Percentiles rank a stretch among this genome's conserved stretches.
Evolutionary conservation across 352 stramenopile species (phyloP).

Genomic region (Detonula confervacea): DNA sequence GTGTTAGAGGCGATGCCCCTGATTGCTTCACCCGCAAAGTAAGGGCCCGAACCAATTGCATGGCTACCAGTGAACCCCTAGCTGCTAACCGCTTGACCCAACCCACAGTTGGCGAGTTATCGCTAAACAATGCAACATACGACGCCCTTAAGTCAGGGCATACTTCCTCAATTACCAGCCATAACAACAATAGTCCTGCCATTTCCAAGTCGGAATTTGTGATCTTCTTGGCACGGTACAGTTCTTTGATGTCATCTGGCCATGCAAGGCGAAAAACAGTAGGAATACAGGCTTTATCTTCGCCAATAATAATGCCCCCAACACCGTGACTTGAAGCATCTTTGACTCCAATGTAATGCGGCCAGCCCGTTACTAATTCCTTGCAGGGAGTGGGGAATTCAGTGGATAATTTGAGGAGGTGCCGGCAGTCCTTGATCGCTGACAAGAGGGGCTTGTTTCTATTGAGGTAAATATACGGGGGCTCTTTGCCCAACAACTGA

Average conservation of each 20-base stretch:
- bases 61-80: background rate
- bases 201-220: conserved; percentile 47
- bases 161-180: conserved; percentile 23
- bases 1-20: background rate
- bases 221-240: conserved; percentile 5
- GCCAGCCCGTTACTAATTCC: conserved; percentile 9
- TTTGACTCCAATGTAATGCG: conserved; percentile 5
- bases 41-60: background rate
- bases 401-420: background rate
- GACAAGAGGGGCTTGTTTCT: background rate
- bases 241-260: conserved; percentile 1
- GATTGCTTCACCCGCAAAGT: background rate
- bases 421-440: background rate
- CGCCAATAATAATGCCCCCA: conserved; percentile 21
- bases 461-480: background rate
- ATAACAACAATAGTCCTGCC: conserved; percentile 31
- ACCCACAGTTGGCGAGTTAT: conserved; percentile 6
- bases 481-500: background rate
- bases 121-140: conserved; percentile 12
- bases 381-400: background rate
- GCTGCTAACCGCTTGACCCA: background rate
- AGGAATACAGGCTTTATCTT: background rate
- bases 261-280: conserved; percentile 25
- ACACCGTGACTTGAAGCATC: conserved; percentile 26
- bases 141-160: conserved; percentile 20